Conservation (phyloP, 163 green algal genomes). For the Trebouxia gelatinosa region DNA sequence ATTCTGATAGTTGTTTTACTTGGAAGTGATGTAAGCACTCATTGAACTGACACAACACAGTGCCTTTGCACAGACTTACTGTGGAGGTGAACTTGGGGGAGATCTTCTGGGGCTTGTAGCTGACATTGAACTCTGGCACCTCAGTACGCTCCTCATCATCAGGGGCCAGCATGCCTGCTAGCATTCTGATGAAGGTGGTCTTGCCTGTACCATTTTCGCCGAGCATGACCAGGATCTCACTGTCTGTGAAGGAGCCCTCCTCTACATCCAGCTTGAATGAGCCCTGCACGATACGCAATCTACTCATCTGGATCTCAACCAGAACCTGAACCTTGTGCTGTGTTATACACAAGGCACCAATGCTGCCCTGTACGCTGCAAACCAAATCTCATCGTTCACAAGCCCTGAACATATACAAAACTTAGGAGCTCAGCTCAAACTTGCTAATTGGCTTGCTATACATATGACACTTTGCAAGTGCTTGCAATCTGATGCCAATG, state of each 20-base stretch:
- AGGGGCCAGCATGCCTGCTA: slow-evolving; percentile 77
- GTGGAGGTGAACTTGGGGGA: slow-evolving; percentile 94
- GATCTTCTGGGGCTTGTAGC: slow-evolving; percentile 99
- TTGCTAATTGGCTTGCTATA: no score
- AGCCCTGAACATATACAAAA: no score
- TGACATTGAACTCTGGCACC: slow-evolving; percentile 86
- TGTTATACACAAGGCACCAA: background rate
- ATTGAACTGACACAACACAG: no score
- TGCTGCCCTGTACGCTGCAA: slow-evolving; percentile 8
- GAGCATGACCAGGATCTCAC: slow-evolving; percentile 97
- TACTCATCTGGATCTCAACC: no score
- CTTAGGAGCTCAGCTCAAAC: no score
- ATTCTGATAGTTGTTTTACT: no score
- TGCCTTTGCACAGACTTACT: no score
- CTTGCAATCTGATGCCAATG: no score
- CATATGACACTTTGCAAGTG: no score
- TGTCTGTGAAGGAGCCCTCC: slow-evolving; percentile 92
- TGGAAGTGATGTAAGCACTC: no score
- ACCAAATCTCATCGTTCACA: no score
- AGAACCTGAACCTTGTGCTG: no score
- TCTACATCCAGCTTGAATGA: slow-evolving; percentile 79
- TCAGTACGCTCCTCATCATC: slow-evolving; percentile 59
- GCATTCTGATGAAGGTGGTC: slow-evolving; percentile 99
- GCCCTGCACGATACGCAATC: slow-evolving; percentile 29
- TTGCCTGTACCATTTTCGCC: slow-evolving; percentile 98